A percentile compares a stretch with the other conserved stretches of the same genome.
Conservation (phyloP, 208 protist genomes). For the Blechomonas ayalai region DNA sequence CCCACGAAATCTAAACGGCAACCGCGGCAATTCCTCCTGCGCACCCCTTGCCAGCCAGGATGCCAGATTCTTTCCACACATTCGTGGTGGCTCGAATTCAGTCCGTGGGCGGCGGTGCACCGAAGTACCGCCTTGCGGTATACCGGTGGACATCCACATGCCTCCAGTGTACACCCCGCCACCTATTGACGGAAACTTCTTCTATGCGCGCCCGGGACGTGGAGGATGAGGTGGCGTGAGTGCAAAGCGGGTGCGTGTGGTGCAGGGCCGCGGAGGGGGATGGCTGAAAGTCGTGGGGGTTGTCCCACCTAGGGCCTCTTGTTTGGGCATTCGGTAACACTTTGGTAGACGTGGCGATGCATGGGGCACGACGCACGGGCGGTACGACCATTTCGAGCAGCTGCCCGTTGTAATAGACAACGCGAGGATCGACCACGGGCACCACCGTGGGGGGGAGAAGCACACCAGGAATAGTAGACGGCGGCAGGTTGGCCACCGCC, state of each 20-base stretch:
- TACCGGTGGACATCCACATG: slow-evolving; percentile 83
- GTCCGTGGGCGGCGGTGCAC: slow-evolving; percentile 39
- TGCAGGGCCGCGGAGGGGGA: slow-evolving; percentile 27
- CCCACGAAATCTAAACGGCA: too few relatives aligned
- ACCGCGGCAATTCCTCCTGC: too few relatives aligned
- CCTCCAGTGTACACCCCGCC: slow-evolving; percentile 56
- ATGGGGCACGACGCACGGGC: slow-evolving; percentile 7
- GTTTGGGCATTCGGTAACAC: too few relatives aligned
- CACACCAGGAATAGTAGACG: not conserved
- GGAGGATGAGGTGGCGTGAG: slow-evolving; percentile 12
- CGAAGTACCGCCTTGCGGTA: slow-evolving; percentile 57
- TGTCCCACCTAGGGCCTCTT: slow-evolving; percentile 19
- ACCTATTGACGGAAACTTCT: slow-evolving; percentile 14
- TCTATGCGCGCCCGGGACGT: slow-evolving; percentile 2
- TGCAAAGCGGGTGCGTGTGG: slow-evolving; percentile 4
- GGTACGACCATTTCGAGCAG: slow-evolving; percentile 19
- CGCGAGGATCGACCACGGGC: slow-evolving; percentile 20
- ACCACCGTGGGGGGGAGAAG: slow-evolving; percentile 7
- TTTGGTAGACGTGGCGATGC: slow-evolving; percentile 1
- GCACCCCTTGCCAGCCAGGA: too few relatives aligned
- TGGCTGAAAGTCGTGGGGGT: slow-evolving; percentile 42
- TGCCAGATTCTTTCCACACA: too few relatives aligned
- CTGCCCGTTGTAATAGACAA: slow-evolving; percentile 21
- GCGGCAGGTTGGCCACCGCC: slow-evolving; percentile 4
- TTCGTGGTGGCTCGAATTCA: too few relatives aligned